Evolutionary conservation across 345 rosid species (phyloP).

Genomic region (Heritiera littoralis): DNA sequence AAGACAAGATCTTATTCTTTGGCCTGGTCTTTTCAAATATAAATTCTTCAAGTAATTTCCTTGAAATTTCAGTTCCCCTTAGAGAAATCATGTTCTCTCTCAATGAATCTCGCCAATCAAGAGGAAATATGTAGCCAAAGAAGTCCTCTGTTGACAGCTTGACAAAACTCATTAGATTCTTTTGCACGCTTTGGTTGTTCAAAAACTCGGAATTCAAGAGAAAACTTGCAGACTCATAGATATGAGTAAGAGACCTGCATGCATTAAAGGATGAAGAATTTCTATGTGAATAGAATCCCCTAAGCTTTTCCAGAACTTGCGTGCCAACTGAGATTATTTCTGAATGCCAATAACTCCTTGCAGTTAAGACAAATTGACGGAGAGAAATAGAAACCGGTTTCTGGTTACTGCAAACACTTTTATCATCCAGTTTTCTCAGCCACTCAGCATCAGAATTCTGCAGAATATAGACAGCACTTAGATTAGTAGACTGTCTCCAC

Average conservation of each 20-base stretch:
- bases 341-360: conserved; percentile 37
- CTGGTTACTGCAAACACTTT: conserved; percentile 14
- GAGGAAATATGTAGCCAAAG: conserved; percentile 36
- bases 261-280: conserved; percentile 29
- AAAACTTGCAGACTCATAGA: conserved; percentile 37
- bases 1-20: conserved; percentile 22
- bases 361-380: conserved; percentile 34
- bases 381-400: conserved; percentile 26
- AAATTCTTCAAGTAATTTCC: conserved; percentile 28
- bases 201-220: conserved; percentile 28
- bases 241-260: conserved; percentile 27
- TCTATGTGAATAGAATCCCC: conserved; percentile 19
- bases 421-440: conserved; percentile 25
- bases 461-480: conserved; percentile 28
- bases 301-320: conserved; percentile 36
- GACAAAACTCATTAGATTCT: conserved; percentile 18
- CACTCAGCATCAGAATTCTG: conserved; percentile 41
- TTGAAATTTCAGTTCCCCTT: conserved; percentile 33
- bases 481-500: conserved; percentile 25
- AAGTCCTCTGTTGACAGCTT: conserved; percentile 20
- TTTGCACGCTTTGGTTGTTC: background rate
- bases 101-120: conserved; percentile 37
- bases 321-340: conserved; percentile 43
- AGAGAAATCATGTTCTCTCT: conserved; percentile 33
- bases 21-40: conserved; percentile 10